A percentile compares a stretch with the other conserved stretches of the same genome.
Conservation (phyloP, 208 protist genomes). For the Endotrypanum monterogeii region DNA sequence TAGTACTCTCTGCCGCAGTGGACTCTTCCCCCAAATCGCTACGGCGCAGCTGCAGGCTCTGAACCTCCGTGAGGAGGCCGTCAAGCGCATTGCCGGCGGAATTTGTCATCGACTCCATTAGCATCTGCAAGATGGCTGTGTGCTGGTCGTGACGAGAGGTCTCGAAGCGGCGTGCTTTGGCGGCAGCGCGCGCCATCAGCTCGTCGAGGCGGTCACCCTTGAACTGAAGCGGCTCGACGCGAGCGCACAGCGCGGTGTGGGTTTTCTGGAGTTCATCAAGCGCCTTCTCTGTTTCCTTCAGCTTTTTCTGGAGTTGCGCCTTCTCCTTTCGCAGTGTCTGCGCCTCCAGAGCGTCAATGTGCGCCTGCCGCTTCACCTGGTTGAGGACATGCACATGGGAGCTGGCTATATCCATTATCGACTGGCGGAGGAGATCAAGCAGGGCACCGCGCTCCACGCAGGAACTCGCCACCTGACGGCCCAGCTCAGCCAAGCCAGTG, state of each 20-base stretch:
- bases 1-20: background rate
- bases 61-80: conserved; percentile 55
- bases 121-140: conserved; percentile 53
- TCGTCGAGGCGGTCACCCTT: conserved; percentile 79
- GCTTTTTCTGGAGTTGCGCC: conserved; percentile 6
- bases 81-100: conserved; percentile 56
- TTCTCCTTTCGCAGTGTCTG: conserved; percentile 41
- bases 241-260: conserved; percentile 17
- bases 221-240: conserved; percentile 44
- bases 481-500: conserved; percentile 78
- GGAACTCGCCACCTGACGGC: conserved; percentile 57
- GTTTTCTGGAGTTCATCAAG: conserved; percentile 20
- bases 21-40: background rate
- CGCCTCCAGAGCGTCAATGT: conserved; percentile 19
- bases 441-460: conserved; percentile 85
- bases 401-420: conserved; percentile 58
- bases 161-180: conserved; percentile 61
- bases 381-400: conserved; percentile 60
- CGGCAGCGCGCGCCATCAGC: conserved; percentile 61
- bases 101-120: conserved; percentile 65
- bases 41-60: conserved; percentile 27
- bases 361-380: conserved; percentile 62
- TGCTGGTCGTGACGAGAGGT: conserved; percentile 62
- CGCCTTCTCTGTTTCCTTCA: background rate
- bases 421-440: conserved; percentile 77